Conservation (phyloP, 75 land plant genomes). For the Isoetes taiwanensis region DNA sequence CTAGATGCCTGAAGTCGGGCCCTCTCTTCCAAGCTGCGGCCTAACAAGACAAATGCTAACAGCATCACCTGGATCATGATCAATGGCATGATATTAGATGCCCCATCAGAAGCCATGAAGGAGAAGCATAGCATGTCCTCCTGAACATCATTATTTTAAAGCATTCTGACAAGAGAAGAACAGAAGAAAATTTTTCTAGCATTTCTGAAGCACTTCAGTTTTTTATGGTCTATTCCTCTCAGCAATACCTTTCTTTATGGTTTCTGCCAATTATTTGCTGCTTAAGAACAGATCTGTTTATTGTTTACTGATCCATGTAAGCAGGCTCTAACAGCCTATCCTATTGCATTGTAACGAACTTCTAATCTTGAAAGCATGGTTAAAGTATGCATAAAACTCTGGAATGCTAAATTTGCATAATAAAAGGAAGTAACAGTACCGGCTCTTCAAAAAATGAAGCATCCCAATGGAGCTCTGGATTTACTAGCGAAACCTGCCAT, state of each 20-base stretch:
- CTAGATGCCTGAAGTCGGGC: conserved; percentile 87
- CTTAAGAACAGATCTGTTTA: not conserved
- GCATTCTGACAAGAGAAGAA: not conserved
- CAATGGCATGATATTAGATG: not conserved
- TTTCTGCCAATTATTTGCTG: not conserved
- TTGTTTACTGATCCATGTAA: not conserved
- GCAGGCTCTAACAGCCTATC: no score
- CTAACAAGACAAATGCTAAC: conserved; percentile 85
- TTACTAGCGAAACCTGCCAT: conserved; percentile 54
- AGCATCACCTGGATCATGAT: conserved; percentile 77
- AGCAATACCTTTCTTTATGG: not conserved
- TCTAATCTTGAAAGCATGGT: not conserved
- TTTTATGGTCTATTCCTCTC: not conserved
- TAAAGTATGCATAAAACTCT: not conserved
- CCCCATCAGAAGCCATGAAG: not conserved
- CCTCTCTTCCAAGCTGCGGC: conserved; percentile 77
- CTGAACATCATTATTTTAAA: not conserved
- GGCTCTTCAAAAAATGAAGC: conserved; percentile 98
- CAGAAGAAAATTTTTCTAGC: no score
- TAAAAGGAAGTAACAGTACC: conserved; percentile 23
- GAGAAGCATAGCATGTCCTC: conserved; percentile 4
- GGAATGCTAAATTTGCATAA: not conserved
- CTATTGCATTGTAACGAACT: not conserved
- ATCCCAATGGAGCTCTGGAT: conserved; percentile 76
- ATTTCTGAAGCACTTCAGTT: no score